Base-by-base conservation (phyloP, 2,329 filamentous ascomycete species). In the Aspergillus eucalypticola region DNA sequence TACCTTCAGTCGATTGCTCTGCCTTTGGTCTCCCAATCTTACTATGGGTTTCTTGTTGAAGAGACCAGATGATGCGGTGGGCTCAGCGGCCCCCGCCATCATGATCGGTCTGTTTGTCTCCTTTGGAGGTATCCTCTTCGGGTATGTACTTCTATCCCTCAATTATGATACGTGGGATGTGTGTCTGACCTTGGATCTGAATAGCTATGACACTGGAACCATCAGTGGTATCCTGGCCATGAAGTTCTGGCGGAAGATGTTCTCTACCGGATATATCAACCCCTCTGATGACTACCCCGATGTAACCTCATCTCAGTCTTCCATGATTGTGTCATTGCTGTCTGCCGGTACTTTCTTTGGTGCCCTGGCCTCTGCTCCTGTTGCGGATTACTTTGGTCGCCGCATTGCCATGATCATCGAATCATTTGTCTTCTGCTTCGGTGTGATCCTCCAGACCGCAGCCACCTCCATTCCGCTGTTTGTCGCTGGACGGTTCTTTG, bases 281-380 rank as follows among this genome's bases (percentile, higher is more conserved):
- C 73, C 71, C 1, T 63, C 66, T 27, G 77, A 75, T 64, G 64
- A 74, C n/a, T 65, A 78, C 15, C 80, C 79, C 62, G 74, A 79
- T 60, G 71, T 85, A 10, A 79, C 82, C 7, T 78, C 82, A 81
- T 88, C 91, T 60, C 65, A 68, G 42, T 67, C 65, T 61, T 86
- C 84, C 38, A 79, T 88, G 60, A 87, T 91, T 73, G 86, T 86
- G 69, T 90, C 88, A 11, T 90, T 92, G 66, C 83, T 92, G 60
- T 92, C 90, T 35, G 84, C 81, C 70, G 84, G 86, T 74, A 91
- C 89, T 69, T 92, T 92, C 82, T 88, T 91, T 62, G 87, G 90
- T 71, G 88, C 90, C 50, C 73, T 92, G 66, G 86, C 66, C 59
- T 86, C 90, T 59, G 90, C 88, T 79, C 88, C 91, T 0, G 61